phyloP scores from a whole-genome alignment of 768 basidiomycete species.

The Ramaria sp. region DNA sequence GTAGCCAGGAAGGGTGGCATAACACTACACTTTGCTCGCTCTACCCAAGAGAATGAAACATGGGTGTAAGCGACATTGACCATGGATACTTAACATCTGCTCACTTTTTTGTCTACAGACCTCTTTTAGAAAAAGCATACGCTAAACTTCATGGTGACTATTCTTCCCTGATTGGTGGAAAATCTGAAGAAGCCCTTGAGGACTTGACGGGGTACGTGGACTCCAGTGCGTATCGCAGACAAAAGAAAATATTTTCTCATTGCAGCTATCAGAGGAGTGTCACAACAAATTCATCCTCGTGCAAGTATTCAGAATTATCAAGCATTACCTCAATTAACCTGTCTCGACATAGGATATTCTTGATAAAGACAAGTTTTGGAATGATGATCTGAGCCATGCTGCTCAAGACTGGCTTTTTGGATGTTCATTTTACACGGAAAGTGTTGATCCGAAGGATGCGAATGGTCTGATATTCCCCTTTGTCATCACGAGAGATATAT shows the following conservation, averaged over 20 bases:
- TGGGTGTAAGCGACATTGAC: slow-evolving; percentile 28
- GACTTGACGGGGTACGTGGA: slow-evolving; percentile 40
- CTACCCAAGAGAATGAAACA: slow-evolving; percentile 36
- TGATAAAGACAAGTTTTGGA: slow-evolving; percentile 39
- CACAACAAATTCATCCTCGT: background rate
- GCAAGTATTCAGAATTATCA: background rate
- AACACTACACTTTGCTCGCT: slow-evolving; percentile 35
- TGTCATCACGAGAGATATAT: background rate
- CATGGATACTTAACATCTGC: background rate
- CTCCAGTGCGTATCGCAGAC: background rate
- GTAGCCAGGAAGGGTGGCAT: slow-evolving; percentile 36
- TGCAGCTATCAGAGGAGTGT: background rate
- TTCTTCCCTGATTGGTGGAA: slow-evolving; percentile 29
- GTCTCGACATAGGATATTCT: slow-evolving; percentile 33
- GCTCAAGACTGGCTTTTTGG: slow-evolving; percentile 43
- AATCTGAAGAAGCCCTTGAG: slow-evolving; percentile 39
- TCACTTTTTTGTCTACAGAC: slow-evolving; percentile 12
- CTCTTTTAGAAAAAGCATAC: slow-evolving; percentile 46
- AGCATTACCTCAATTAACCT: background rate
- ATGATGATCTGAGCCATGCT: slow-evolving; percentile 36
- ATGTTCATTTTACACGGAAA: slow-evolving; percentile 29
- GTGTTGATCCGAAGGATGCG: background rate
- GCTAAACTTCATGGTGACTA: slow-evolving; percentile 47
- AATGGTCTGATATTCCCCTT: background rate
- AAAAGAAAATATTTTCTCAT: background rate